Percentiles rank a stretch among this genome's conserved stretches.
Evolutionary conservation across 192 early-diverging fungal genomes (phyloP).

Genomic region (Phlyctochytrium bullatum): DNA sequence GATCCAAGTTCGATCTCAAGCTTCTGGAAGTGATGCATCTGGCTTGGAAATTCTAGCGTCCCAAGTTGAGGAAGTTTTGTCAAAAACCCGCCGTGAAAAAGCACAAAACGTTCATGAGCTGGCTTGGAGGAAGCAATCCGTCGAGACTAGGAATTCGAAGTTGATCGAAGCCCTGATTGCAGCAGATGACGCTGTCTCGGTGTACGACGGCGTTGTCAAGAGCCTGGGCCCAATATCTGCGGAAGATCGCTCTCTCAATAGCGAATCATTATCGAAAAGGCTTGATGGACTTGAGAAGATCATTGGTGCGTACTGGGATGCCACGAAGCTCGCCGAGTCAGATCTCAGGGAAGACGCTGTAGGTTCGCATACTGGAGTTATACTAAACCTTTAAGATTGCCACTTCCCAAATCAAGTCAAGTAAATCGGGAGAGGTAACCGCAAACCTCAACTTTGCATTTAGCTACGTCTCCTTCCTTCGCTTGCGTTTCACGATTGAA

Average conservation of each 20-base stretch:
- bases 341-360: slow-evolving; percentile 60
- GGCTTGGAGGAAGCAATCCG: slow-evolving; percentile 43
- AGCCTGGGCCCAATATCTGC: background rate
- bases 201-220: slow-evolving; percentile 7
- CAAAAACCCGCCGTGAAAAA: slow-evolving; percentile 39
- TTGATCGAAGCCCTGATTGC: slow-evolving; percentile 10
- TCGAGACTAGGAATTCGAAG: slow-evolving; percentile 34
- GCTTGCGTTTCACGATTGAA: slow-evolving; percentile 53
- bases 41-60: slow-evolving; percentile 51
- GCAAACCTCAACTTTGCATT: slow-evolving; percentile 53
- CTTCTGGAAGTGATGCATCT: background rate
- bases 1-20: slow-evolving; percentile 12
- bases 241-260: slow-evolving; percentile 3
- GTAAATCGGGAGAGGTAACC: slow-evolving; percentile 61
- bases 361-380: slow-evolving; percentile 5
- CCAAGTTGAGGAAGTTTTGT: slow-evolving; percentile 45
- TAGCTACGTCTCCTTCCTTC: slow-evolving; percentile 56
- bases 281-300: slow-evolving; percentile 55
- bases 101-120: slow-evolving; percentile 41
- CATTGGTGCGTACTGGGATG: slow-evolving; percentile 57
- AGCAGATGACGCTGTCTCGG: slow-evolving; percentile 31
- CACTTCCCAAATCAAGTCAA: slow-evolving; percentile 65
- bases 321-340: slow-evolving; percentile 56
- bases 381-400: slow-evolving; percentile 43
- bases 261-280: slow-evolving; percentile 30